Base-by-base conservation (phyloP, 805 yeast species). In the Ogataea wickerhamii region DNA sequence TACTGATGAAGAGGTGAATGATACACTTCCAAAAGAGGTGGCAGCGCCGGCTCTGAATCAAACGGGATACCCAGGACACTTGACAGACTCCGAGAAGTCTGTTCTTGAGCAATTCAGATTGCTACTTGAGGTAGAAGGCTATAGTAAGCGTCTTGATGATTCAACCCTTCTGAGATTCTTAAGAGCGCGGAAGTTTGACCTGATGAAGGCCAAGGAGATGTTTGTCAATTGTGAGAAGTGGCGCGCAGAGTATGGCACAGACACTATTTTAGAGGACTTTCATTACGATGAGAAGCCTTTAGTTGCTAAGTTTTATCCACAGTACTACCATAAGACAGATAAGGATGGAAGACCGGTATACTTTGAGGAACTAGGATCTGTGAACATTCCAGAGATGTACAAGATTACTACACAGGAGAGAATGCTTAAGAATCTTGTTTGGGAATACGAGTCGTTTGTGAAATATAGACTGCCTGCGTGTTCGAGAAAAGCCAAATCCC, bases 291-390 rank as follows among this genome's bases (percentile, higher is more conserved):
- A 93, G 70, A 93, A 93, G 68, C 84, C 93, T 19, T 63, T 77
- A 36, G 96, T 89, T 48, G 96, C 96, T 44, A 73, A 78, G 58
- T 82, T 71, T 64, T 93, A 93, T 64, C 98, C 98, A 24, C 97
- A 89, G 68, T 93, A 89, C 68, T 93, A 93, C 65, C 98, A 93
- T 70, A 89, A 93, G 70, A 87, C 91, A 23, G 98, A 93, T 64
- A 86, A 75, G 56, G 98, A 93, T 48, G 98, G 98, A 36, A 83
- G 98, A 60, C 98, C 98, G 5, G 82, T 88, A 33, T 93, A 93
- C 67, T 73, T 83, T 54, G 98, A 93, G 72, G 95, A 91, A 61
- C 74, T 93, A 49, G 98, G 98, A 38, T 69, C 81, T 37, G 96
- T 93, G 45, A 86, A 91, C 66, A 73, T 93, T 63, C 73, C 80